Percentiles rank a stretch among this genome's conserved stretches.
Conservation (phyloP, 805 yeast genomes). For the Barnettozyma siamensis region DNA sequence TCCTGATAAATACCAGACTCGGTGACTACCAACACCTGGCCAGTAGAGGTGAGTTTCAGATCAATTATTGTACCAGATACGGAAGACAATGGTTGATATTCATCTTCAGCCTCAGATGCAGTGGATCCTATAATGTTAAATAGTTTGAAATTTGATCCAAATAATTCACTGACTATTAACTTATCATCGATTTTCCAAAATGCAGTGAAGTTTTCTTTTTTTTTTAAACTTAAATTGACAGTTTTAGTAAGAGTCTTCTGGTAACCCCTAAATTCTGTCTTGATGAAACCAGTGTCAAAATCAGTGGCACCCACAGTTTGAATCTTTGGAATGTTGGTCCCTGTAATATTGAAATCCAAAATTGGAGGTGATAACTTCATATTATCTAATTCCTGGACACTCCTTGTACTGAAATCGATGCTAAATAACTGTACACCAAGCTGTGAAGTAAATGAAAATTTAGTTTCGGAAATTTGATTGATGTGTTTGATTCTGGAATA, state of each 20-base stretch:
- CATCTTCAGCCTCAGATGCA: background rate
- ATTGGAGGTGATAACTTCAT: constrained; percentile 14
- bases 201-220: constrained; percentile 1
- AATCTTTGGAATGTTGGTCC: constrained; percentile 17
- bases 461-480: constrained; percentile 2
- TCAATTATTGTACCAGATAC: constrained; percentile 17
- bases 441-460: constrained; percentile 9
- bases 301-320: constrained; percentile 22
- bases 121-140: background rate
- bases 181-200: constrained; percentile 17
- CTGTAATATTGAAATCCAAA: constrained; percentile 20
- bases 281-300: constrained; percentile 15
- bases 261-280: constrained; percentile 20
- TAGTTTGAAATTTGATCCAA: constrained; percentile 1
- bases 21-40: constrained; percentile 7
- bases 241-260: background rate
- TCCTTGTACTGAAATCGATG: background rate
- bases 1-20: constrained; percentile 19
- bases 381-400: background rate
- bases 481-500: background rate
- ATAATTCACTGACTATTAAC: constrained; percentile 3
- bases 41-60: constrained; percentile 2
- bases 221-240: background rate
- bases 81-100: constrained; percentile 7
- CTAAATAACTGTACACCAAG: constrained; percentile 6